These are phyloP conservation scores for Colletotrichum nymphaeae DNA, from an alignment of 2,329 filamentous ascomycete species.

Conservation along the genomic window DNA sequence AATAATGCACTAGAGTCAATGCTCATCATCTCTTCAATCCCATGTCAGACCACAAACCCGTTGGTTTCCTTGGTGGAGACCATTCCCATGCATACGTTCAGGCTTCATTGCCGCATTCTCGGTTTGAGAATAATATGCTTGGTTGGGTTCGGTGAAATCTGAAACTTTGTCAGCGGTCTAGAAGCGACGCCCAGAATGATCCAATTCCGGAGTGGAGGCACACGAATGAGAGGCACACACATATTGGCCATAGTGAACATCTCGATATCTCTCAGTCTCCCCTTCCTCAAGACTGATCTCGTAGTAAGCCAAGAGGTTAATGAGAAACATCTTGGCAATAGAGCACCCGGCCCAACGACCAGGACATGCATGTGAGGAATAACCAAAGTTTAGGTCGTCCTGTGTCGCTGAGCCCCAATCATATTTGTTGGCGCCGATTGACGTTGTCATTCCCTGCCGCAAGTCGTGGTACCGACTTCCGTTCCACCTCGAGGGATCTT, in stretches of 20 bases:
- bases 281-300: slow-evolving; percentile 18
- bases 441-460: slow-evolving; percentile 2
- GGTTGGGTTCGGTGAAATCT: slow-evolving; percentile 21
- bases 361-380: slow-evolving; percentile 33
- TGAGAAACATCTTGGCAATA: slow-evolving; percentile 34
- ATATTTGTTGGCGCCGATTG: slow-evolving; percentile 15
- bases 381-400: slow-evolving; percentile 32
- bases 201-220: too few relatives aligned
- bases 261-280: slow-evolving; percentile 19
- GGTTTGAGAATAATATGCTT: slow-evolving; percentile 15
- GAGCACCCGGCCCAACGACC: slow-evolving; percentile 31
- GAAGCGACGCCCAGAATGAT: not conserved
- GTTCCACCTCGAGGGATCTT: slow-evolving; percentile 20
- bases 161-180: not conserved
- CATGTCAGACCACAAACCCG: too few relatives aligned
- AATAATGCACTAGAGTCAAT: too few relatives aligned
- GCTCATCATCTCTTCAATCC: too few relatives aligned
- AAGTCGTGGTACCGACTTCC: slow-evolving; percentile 27
- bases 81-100: too few relatives aligned
- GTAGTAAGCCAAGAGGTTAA: slow-evolving; percentile 16
- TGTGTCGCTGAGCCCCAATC: slow-evolving; percentile 27
- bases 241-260: slow-evolving; percentile 27
- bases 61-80: too few relatives aligned
- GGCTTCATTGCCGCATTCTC: not conserved
- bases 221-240: not conserved